Base-by-base conservation (phyloP, 73 alveolate genomes). In the Halteria grandinella region DNA sequence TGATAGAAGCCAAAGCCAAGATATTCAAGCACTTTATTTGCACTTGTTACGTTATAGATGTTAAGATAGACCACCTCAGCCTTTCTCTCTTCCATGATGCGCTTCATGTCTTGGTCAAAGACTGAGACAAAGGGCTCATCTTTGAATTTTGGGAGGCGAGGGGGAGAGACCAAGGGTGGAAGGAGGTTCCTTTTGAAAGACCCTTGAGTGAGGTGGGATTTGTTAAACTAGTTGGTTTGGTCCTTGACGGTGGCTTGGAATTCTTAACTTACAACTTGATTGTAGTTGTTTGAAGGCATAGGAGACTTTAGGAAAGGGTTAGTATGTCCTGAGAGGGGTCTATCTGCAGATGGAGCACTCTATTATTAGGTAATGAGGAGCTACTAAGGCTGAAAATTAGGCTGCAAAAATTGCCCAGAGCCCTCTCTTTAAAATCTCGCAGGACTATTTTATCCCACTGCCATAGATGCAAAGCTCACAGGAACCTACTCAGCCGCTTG, bases 1-100 rank as follows among this genome's bases (percentile, higher is more conserved):
- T 83, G 92, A 28, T 83, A 83, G 72, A 83, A 83, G 39, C 92
- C 92, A 43, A 83, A 58, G 6, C 92, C 92, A 11, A 74, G 47
- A 25, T 39, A 72, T 29, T 83, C 87, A 36, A 43, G 47, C 12
- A 53, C 11, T 41, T 64, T 60, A 45, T 83, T 83, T 1, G 71
- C 21, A 8, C 40, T 25, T 5, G 83, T 31, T 0, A 83, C 51
- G 25, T 47, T 18, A 36, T 83, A 83, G 34, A 83, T 69, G 31
- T 66, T 83, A n/a, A 83, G 40, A 33, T 15, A 83, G 14, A 83
- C 79, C 8, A 79, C 66, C 53, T 83, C 92, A 10, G 60, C 72
- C 48, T 15, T 5, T 18, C 71, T 24, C 25, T 48, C n/a, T 23
- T 70, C 44, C 62, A 50, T 28, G 0, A 70, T 5, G 23, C 29